These are phyloP conservation scores for Debaryomyces fabryi DNA, from an alignment of 1,139 yeast species.

Conservation along the genomic window DNA sequence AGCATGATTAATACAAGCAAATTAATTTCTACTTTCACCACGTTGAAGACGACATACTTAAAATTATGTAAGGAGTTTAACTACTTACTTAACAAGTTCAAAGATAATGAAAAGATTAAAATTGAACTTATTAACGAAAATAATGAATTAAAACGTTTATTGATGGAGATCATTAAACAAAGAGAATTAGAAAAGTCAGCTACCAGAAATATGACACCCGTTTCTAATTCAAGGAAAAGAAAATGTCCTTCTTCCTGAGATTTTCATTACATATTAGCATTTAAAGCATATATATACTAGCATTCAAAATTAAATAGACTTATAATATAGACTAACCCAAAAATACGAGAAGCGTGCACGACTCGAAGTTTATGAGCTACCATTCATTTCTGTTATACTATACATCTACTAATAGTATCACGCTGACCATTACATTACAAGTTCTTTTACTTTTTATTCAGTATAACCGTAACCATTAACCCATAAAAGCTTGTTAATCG, in stretches of 20 bases:
- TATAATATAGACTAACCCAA: neutral
- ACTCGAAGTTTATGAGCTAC: neutral
- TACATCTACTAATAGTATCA: neutral
- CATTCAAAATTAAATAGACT: constrained; percentile 2
- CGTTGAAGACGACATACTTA: constrained; percentile 37
- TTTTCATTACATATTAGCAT: neutral
- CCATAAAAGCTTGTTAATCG: neutral
- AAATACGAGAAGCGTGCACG: neutral
- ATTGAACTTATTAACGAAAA: constrained; percentile 39
- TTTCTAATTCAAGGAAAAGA: neutral
- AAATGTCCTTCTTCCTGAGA: neutral
- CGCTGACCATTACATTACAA: neutral
- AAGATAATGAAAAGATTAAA: constrained; percentile 38
- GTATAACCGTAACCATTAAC: neutral
- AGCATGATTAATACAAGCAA: constrained; percentile 36
- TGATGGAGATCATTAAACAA: constrained; percentile 31
- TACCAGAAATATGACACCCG: neutral
- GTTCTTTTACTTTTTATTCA: neutral
- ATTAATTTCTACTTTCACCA: constrained; percentile 32
- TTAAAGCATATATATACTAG: constrained; percentile 3
- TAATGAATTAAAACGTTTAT: constrained; percentile 32
- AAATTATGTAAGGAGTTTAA: constrained; percentile 43
- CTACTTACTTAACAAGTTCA: constrained; percentile 35
- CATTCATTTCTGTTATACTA: neutral
- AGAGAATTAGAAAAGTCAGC: constrained; percentile 18